These are phyloP conservation scores for Planoprotostelium fungivorum DNA, from an alignment of 78 protist genomes.

Conservation along the genomic window DNA sequence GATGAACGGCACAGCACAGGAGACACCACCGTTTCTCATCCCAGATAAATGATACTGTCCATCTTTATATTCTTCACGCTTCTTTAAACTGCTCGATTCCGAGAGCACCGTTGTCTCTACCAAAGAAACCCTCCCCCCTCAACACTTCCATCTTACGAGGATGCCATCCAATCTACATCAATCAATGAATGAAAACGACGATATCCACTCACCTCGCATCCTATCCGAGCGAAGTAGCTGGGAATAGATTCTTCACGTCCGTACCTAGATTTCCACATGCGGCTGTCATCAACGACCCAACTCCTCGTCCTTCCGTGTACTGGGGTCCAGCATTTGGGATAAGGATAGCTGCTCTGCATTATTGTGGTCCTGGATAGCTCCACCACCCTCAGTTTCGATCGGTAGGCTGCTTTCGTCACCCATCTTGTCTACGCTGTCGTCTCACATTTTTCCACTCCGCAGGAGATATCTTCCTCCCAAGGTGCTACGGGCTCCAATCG, in stretches of 20 bases:
- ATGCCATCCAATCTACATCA: not conserved
- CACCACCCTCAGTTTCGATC: not conserved
- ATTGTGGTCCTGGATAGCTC: not conserved
- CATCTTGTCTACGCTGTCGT: not conserved
- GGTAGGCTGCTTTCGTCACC: not conserved
- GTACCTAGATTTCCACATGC: not conserved
- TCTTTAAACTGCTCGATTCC: too few relatives aligned
- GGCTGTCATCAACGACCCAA: not conserved
- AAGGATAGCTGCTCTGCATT: too few relatives aligned
- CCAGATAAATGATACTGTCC: too few relatives aligned
- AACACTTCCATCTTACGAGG: not conserved
- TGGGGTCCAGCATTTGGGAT: not conserved
- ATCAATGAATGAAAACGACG: not conserved
- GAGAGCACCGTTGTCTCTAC: not conserved
- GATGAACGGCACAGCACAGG: too few relatives aligned
- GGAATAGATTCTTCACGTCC: not conserved
- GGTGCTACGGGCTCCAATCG: not conserved
- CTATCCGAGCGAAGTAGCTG: not conserved
- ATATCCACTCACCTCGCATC: not conserved
- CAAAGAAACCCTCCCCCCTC: not conserved
- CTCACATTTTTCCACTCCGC: not conserved
- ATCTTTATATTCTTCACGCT: too few relatives aligned
- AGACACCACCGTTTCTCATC: too few relatives aligned
- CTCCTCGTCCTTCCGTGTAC: not conserved
- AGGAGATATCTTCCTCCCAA: not conserved